Percentiles rank a stretch among this genome's conserved stretches.
Evolutionary conservation across 2,329 filamentous ascomycete species (phyloP).

Genomic region (Trichoderma atroviride): DNA sequence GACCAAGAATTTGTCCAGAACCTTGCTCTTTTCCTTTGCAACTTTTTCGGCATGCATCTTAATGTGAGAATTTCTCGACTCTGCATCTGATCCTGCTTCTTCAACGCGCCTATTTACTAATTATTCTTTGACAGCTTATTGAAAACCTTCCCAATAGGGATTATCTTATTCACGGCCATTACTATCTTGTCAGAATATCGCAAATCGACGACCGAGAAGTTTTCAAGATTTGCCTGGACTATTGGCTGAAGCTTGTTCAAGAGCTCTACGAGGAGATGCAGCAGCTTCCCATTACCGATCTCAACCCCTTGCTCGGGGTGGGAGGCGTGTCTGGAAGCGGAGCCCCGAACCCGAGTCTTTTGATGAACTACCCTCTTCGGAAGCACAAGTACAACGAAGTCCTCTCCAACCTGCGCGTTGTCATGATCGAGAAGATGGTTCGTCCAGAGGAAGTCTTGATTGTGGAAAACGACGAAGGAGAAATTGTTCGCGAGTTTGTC

Average conservation of each 20-base stretch:
- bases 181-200: constrained; percentile 96
- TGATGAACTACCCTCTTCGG: constrained; percentile 87
- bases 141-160: constrained; percentile 95
- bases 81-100: neutral
- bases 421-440: constrained; percentile 99
- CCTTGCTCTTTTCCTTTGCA: constrained; percentile 90
- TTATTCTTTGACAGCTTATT: constrained; percentile 64
- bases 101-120: neutral
- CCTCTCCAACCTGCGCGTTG: constrained; percentile 86
- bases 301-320: constrained; percentile 86
- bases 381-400: constrained; percentile 99
- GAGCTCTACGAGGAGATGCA: constrained; percentile 99
- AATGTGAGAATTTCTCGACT: constrained; percentile 56
- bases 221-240: constrained; percentile 98
- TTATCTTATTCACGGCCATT: constrained; percentile 93
- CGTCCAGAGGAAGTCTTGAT: constrained; percentile 96
- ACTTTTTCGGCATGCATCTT: constrained; percentile 93
- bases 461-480: constrained; percentile 99
- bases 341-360: constrained; percentile 79
- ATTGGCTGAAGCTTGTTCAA: constrained; percentile 98
- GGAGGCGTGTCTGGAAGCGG: constrained; percentile 74
- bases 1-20: constrained; percentile 99
- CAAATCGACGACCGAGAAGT: constrained; percentile 99
- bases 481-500: constrained; percentile 98
- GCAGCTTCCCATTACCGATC: constrained; percentile 86